Percentiles rank a stretch among this genome's conserved stretches.
Conservation (phyloP, 768 basidiomycete species). For the Kwoniella sp. region DNA sequence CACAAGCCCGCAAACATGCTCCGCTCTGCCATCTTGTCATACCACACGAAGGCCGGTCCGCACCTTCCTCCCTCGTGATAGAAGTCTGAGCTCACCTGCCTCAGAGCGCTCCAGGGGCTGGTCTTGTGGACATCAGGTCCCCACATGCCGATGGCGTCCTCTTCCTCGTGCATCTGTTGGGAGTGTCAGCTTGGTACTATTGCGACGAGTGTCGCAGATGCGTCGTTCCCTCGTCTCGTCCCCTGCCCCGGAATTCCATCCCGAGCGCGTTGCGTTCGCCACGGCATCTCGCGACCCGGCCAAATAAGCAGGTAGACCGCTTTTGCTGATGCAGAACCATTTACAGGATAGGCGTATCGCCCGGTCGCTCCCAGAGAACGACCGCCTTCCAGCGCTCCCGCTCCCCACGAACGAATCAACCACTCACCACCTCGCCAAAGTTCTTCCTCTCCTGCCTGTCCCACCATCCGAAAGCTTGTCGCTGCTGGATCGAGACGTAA, state of each 20-base stretch:
- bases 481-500: conserved; percentile 43
- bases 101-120: conserved; percentile 40
- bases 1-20: too few relatives aligned
- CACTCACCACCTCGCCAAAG: conserved; percentile 51
- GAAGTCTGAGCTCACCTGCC: conserved; percentile 31
- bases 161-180: conserved; percentile 51
- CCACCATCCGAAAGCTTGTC: conserved; percentile 51
- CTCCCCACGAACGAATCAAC: background rate
- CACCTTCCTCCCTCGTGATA: too few relatives aligned
- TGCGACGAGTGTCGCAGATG: too few relatives aligned
- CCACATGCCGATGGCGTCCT: conserved; percentile 53
- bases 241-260: too few relatives aligned
- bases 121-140: conserved; percentile 52
- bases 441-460: conserved; percentile 52
- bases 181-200: too few relatives aligned
- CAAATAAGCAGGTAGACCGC: background rate
- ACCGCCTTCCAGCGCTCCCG: background rate
- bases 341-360: too few relatives aligned
- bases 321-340: too few relatives aligned
- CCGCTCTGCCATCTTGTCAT: too few relatives aligned
- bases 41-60: background rate
- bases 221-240: too few relatives aligned
- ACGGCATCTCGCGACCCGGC: too few relatives aligned
- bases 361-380: too few relatives aligned
- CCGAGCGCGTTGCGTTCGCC: too few relatives aligned